Percentiles rank a stretch among this genome's conserved stretches.
Evolutionary conservation across 2,329 filamentous ascomycete species (phyloP).

Genomic region (Biscogniauxia sp.): DNA sequence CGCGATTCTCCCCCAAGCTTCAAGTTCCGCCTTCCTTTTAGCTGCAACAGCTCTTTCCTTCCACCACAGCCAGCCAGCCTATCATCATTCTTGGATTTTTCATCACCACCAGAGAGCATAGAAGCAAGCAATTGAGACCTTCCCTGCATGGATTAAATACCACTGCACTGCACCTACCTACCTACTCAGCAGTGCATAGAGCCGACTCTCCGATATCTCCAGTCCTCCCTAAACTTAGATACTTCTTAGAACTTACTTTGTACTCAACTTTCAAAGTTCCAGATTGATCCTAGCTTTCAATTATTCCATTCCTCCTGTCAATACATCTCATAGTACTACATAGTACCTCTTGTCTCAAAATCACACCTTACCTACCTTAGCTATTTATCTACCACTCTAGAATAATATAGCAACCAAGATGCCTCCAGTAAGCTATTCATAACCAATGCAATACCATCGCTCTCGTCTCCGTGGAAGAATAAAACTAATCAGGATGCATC

Average conservation of each 20-base stretch:
- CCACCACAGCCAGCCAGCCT: background rate
- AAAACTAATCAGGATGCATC: background rate
- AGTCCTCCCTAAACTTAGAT: too few species aligned
- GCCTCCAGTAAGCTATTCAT: constrained; percentile 53
- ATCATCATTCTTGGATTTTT: background rate
- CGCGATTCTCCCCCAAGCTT: background rate
- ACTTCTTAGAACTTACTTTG: too few species aligned
- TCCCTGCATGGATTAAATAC: too few species aligned
- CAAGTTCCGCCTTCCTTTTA: background rate
- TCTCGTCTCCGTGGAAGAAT: background rate
- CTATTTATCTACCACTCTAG: background rate
- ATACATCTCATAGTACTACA: background rate
- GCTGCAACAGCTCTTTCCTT: background rate
- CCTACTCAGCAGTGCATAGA: too few species aligned
- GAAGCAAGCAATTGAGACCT: background rate
- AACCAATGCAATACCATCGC: constrained; percentile 43
- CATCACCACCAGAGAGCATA: constrained; percentile 1
- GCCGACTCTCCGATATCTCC: background rate
- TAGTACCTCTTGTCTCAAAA: too few species aligned
- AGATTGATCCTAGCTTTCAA: too few species aligned
- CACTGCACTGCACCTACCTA: too few species aligned
- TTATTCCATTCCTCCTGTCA: too few species aligned
- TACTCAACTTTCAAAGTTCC: too few species aligned
- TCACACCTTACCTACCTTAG: too few species aligned
- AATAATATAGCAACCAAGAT: constrained; percentile 35